phyloP scores from a whole-genome alignment of 306 rosid species.

The Ceratonia siliqua region DNA sequence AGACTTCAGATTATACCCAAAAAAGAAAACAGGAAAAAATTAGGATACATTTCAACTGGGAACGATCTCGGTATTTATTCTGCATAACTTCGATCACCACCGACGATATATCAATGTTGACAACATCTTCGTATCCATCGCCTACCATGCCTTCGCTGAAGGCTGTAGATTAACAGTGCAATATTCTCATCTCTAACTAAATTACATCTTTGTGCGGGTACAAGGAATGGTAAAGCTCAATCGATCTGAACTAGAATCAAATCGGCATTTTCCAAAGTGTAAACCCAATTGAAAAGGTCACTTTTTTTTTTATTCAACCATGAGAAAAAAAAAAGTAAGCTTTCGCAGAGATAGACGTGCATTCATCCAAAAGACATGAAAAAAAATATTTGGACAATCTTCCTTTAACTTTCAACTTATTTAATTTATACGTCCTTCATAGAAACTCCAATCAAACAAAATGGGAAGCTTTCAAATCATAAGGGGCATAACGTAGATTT shows the following conservation, averaged over 20 bases:
- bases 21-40: background rate
- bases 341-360: background rate
- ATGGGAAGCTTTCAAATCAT: background rate
- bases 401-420: background rate
- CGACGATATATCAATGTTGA: constrained; percentile 75
- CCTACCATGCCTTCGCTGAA: constrained; percentile 79
- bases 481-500: background rate
- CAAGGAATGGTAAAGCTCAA: background rate
- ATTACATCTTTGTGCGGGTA: background rate
- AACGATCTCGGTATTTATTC: constrained; percentile 49
- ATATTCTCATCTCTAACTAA: constrained; percentile 2
- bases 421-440: background rate
- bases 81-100: constrained; percentile 80
- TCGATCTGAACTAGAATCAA: background rate
- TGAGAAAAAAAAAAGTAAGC: background rate
- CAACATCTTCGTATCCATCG: constrained; percentile 74
- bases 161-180: constrained; percentile 37
- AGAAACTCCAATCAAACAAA: background rate
- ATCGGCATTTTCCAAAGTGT: background rate
- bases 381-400: background rate
- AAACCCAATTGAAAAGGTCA: background rate
- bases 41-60: constrained; percentile 66
- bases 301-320: background rate
- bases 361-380: background rate
- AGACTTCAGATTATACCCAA: background rate